Evolutionary conservation across 2,329 filamentous ascomycete genomes (phyloP), one percentile per base, ranked within the genome.

Genomic region (Pyricularia sp.): DNA sequence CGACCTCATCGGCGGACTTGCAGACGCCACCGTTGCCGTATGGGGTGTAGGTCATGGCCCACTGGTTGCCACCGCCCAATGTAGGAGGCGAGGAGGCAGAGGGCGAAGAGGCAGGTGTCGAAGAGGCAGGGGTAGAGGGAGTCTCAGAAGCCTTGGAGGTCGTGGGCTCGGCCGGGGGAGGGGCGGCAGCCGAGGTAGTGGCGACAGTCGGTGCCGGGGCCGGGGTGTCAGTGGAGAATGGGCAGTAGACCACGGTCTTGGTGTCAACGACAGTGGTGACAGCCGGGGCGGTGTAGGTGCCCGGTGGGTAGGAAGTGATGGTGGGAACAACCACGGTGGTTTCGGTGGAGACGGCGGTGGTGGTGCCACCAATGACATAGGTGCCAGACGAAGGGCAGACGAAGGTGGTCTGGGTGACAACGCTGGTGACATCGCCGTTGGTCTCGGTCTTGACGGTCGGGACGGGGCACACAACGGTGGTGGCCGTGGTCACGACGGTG

Each of bases 1-100:
- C 73, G 66, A 93, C 84, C 62, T 82, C 75, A n/a, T 68, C 68
- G 67, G 81, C 76, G 66, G 73, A 72, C 85, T 90, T 91, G 87
- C 90, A 93, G 62, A 77, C 71, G 67, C 84, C 83, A 63, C 73
- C 69, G 67, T 79, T 71, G 69, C 79, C 80, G 79, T 90, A 94
- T 63, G 89, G 89, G 57, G 89, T 90, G 82, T 92, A 94, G 72
- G 89, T 90, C 73, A 93, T 88, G 75, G 84, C 89, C 81, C 85
- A 90, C 73, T 87, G 83, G 75, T 82, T 77, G 64, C 78, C 80
- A 70, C 78, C 78, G 67, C 73, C 72, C 65, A 79, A 73, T 67
- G 68, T 67, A 68, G 74, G 72, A 66, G 73, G 67, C 35, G 69
- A 64, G 49, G 69, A 60, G 13, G 66, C 57, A 26, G 65, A 28